Base-by-base conservation (phyloP, 2,329 filamentous ascomycete species). In the Geosmithia putterillii region DNA sequence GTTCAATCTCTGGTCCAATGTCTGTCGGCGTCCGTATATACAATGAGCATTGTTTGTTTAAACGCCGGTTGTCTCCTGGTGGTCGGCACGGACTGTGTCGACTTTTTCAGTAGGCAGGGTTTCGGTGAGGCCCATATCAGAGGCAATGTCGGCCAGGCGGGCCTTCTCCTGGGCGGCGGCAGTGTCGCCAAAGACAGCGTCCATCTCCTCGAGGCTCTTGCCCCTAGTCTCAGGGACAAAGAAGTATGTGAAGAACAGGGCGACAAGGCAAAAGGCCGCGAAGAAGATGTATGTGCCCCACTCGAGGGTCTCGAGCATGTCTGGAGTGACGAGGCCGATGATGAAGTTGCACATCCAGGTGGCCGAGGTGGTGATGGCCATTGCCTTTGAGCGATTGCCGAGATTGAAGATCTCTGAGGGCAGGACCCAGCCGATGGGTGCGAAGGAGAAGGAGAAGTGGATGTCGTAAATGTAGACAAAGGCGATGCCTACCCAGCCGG, bases 381-480 rank as follows among this genome's bases (percentile, higher is more conserved):
- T 74, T n/a, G 72, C 77, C 51, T 79, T 76, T 10, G 76, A 69
- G 17, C 76, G 66, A 39, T 70, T 74, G 7, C 66, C 69, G 0
- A 79, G 55, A 2, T 71, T 73, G 61, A 75, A 81, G 28, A 81
- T 71, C 55, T 83, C 79, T 4, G 76, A 73, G 0, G 74, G 73
- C 47, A 82, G 80, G 38, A 81, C 70, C 78, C 79, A 82, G 43
- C 71, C 74, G 3, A 79, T 73, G 1, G 77, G 76, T 0, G 76
- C 78, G 17, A 79, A 67, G 0, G 76, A 81, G n/a, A 80, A 62
- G 1, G 74, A 72, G 54, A 82, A 82, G 48, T 78, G 65, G 50
- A 80, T 68, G 52, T 81, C 74, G 45, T 82, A 68, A 15, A 82
- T 65, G 54, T 81, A 82, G 41, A 71, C 76, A 51, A 81, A 81